These are phyloP conservation scores for Talaromyces wortmannii DNA, from an alignment of 495 filamentous ascomycete genomes.

Conservation along the genomic window DNA sequence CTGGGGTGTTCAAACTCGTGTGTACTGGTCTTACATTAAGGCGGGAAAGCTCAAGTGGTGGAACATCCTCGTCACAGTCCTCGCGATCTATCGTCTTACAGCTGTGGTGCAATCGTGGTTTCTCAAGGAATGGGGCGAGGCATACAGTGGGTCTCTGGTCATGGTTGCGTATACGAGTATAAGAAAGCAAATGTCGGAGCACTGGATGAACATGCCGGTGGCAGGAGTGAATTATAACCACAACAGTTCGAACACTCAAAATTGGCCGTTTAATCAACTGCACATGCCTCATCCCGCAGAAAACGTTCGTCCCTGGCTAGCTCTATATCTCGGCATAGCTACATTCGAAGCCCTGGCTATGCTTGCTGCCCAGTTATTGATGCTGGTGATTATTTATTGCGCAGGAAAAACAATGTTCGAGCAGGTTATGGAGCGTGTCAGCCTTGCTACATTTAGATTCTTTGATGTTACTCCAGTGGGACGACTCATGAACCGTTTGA, in stretches of 20 bases:
- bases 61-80: slow-evolving; percentile 48
- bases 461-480: slow-evolving; percentile 83
- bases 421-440: slow-evolving; percentile 60
- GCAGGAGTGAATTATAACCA: not conserved
- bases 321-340: slow-evolving; percentile 56
- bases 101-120: slow-evolving; percentile 67
- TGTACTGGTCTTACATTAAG: slow-evolving; percentile 80
- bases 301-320: slow-evolving; percentile 67
- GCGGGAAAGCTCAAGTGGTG: slow-evolving; percentile 70
- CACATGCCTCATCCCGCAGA: slow-evolving; percentile 56
- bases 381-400: slow-evolving; percentile 65
- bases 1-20: slow-evolving; percentile 63
- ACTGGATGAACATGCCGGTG: not conserved
- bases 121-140: slow-evolving; percentile 78
- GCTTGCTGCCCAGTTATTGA: slow-evolving; percentile 48
- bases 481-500: slow-evolving; percentile 79
- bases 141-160: slow-evolving; percentile 41
- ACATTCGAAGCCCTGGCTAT: slow-evolving; percentile 47
- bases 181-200: not conserved
- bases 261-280: not conserved
- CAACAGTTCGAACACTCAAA: slow-evolving; percentile 33
- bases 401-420: slow-evolving; percentile 68
- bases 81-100: slow-evolving; percentile 52
- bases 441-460: slow-evolving; percentile 75
- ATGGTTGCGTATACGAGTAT: slow-evolving; percentile 5